Evolutionary conservation across 257 asterid species (phyloP), one percentile per base, ranked within the genome.

Genomic region (Linderniella brevidens): DNA sequence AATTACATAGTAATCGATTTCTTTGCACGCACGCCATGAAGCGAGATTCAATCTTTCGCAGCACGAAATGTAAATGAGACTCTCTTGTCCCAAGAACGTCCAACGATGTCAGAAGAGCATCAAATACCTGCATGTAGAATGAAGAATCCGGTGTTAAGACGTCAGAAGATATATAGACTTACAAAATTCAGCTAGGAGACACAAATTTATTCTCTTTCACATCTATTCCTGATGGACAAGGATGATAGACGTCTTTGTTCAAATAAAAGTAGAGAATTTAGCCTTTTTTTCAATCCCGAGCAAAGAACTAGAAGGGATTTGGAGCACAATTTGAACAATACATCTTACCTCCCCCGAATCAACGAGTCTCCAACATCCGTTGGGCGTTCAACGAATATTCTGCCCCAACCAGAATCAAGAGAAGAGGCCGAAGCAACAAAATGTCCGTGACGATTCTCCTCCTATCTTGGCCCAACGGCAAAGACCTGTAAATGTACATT

Each of bases 401-500:
- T 73, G 61, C 96, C 93, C 13, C 94, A 79, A 68, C 99, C 96
- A 64, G 96, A 86, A 77, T 90, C 99, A 35, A 67, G 67, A 41
- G 83, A 64, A 50, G 96, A 81, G 36, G 81, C 72, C 60, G 96
- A 73, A 56, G 96, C 96, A 53, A 75, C 80, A 66, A 77, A 79
- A 29, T 72, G 82, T 96, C 99, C 85, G 64, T 90, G 84, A 19
- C 96, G 94, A 58, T 85, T 90, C 93, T 82, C 67, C 99, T 71
- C 57, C 99, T 70, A 74, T 90, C 99, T 68, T 70, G 95, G 58
- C 96, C 99, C 60, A 90, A 69, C 55, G 99, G 99, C 61, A 90
- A 71, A 16, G 99, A 90, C 74, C 96, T 73, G 71, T 81, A 90
- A 35, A 67, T 81, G 59, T 77, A 79, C 68, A 74, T 76, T 61